Conservation (phyloP, 2,329 filamentous ascomycete species). For the Aspergillus alliaceus region DNA sequence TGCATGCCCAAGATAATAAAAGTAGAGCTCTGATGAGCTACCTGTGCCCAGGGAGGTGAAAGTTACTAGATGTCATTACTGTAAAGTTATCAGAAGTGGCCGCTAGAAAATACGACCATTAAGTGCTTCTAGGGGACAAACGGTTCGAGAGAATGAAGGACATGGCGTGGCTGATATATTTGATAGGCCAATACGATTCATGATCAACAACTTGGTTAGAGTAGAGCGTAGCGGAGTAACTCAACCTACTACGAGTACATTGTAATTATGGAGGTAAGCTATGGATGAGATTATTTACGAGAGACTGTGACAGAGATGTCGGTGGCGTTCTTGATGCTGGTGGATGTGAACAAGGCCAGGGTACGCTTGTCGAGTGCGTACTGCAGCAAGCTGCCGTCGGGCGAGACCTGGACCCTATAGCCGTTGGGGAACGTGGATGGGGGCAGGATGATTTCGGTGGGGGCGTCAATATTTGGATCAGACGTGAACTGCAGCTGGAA, state of each 20-base stretch:
- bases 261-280: background rate
- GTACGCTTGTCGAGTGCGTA: slow-evolving; percentile 10
- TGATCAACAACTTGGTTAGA: no score
- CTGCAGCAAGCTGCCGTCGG: slow-evolving; percentile 8
- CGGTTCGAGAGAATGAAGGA: no score
- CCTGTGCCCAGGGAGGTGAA: no score
- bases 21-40: no score
- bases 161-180: no score
- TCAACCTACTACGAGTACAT: background rate
- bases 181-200: no score
- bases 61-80: no score
- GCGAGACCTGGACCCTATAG: slow-evolving; percentile 8
- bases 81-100: no score
- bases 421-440: slow-evolving; percentile 11
- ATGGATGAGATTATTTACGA: background rate
- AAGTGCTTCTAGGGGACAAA: no score
- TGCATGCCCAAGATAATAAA: no score
- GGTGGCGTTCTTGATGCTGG: background rate
- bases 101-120: no score
- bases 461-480: slow-evolving; percentile 9
- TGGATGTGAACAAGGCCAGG: slow-evolving; percentile 16
- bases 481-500: slow-evolving; percentile 12
- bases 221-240: no score
- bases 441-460: slow-evolving; percentile 12
- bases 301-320: slow-evolving; percentile 2